phyloP scores from a whole-genome alignment of 306 rosid genomes.

The Castanea sativa region DNA sequence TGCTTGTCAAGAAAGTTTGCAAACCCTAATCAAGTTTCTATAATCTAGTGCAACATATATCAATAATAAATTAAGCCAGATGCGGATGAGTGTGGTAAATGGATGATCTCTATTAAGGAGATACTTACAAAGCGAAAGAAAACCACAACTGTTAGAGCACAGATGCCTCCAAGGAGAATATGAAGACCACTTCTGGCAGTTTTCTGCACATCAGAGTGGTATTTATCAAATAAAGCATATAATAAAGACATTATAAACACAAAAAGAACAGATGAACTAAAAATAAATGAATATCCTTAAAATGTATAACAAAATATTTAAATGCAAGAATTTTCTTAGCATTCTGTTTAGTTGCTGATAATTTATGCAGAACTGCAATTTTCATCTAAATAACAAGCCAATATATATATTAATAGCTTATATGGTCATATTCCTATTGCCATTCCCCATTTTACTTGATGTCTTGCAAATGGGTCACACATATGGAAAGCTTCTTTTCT shows the following conservation, averaged over 20 bases:
- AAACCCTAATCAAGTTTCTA: background rate
- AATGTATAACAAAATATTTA: background rate
- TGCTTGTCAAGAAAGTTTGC: background rate
- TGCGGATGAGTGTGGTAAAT: slow-evolving; percentile 4
- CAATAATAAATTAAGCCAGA: background rate
- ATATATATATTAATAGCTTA: background rate
- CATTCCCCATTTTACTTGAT: background rate
- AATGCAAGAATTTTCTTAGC: background rate
- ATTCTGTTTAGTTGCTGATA: background rate
- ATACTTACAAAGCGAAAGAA: slow-evolving; percentile 95
- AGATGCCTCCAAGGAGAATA: slow-evolving; percentile 91
- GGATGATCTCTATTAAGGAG: slow-evolving; percentile 7
- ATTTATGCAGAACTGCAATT: background rate
- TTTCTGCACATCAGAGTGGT: slow-evolving; percentile 56
- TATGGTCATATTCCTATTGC: background rate
- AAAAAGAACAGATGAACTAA: too few relatives aligned
- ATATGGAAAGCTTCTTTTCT: background rate
- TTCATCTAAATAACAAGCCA: background rate
- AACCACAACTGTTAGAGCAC: slow-evolving; percentile 91
- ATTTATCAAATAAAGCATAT: slow-evolving; percentile 10
- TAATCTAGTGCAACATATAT: slow-evolving; percentile 17
- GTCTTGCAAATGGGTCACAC: background rate
- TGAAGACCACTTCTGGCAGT: slow-evolving; percentile 94
- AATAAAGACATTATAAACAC: slow-evolving; percentile 8
- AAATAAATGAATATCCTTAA: too few relatives aligned